Percentiles rank a stretch among this genome's conserved stretches.
Evolutionary conservation across 2,329 filamentous ascomycete species (phyloP).

Genomic region (Mariannaea sp.): DNA sequence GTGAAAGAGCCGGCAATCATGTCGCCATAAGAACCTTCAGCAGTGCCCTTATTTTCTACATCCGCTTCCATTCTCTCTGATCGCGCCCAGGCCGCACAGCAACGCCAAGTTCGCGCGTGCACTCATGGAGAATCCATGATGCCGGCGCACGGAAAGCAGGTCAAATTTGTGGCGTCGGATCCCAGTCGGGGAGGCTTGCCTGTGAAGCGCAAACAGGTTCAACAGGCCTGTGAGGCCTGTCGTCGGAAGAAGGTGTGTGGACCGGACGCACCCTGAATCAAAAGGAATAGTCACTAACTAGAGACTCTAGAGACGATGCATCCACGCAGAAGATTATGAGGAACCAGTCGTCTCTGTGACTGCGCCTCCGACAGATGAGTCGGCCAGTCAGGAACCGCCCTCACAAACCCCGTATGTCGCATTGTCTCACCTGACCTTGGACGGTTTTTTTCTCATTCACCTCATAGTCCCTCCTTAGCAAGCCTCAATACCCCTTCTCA

Average conservation of each 20-base stretch:
- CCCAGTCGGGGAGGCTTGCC: slow-evolving; percentile 55
- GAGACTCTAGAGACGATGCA: slow-evolving; percentile 47
- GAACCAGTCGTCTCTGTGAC: slow-evolving; percentile 24
- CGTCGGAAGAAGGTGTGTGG: slow-evolving; percentile 57
- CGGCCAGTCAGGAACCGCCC: slow-evolving; percentile 34
- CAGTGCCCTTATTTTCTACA: not conserved
- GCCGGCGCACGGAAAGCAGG: slow-evolving; percentile 38
- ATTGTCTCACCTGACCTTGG: not conserved
- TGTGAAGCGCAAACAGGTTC: slow-evolving; percentile 63
- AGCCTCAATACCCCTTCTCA: slow-evolving; percentile 9
- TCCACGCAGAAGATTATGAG: slow-evolving; percentile 47
- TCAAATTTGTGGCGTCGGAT: slow-evolving; percentile 64
- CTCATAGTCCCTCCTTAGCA: slow-evolving; percentile 22
- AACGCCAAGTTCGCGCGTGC: slow-evolving; percentile 1
- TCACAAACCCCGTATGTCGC: slow-evolving; percentile 41
- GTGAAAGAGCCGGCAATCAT: slow-evolving; percentile 3
- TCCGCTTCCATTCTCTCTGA: not conserved
- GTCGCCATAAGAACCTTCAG: not conserved
- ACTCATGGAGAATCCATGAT: slow-evolving; percentile 23
- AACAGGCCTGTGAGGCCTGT: slow-evolving; percentile 61
- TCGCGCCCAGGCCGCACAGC: not conserved
- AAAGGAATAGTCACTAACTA: not conserved
- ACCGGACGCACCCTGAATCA: not conserved
- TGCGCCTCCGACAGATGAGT: slow-evolving; percentile 30
- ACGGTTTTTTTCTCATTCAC: slow-evolving; percentile 5